phyloP scores from a whole-genome alignment of 1,284 basidiomycete species.

The Inonotus hispidus region DNA sequence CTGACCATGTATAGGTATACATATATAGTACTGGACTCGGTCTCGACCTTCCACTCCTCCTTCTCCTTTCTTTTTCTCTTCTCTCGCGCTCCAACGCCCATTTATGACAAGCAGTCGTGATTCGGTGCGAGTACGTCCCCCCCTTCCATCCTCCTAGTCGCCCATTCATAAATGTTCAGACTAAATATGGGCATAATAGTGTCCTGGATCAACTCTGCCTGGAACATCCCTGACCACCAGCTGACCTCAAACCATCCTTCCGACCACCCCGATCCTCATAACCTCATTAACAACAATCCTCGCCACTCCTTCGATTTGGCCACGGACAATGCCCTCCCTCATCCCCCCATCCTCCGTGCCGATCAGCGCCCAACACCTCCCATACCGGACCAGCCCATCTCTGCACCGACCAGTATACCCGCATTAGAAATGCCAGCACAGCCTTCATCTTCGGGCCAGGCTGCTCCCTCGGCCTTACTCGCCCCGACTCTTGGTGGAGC shows the following conservation, averaged over 20 bases:
- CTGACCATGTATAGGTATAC: neutral
- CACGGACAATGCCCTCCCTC: neutral
- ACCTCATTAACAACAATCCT: constrained; percentile 14
- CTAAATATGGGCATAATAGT: constrained; percentile 20
- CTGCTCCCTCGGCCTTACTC: neutral
- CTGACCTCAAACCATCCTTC: constrained; percentile 7
- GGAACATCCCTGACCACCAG: constrained; percentile 4
- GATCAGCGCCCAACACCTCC: neutral
- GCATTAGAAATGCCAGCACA: neutral
- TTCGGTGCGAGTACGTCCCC: constrained; percentile 13
- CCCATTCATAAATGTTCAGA: constrained; percentile 3
- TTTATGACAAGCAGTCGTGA: constrained; percentile 12
- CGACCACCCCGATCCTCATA: constrained; percentile 11
- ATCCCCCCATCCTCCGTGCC: neutral
- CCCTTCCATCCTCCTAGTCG: neutral
- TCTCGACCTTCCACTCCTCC: neutral
- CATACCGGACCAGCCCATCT: neutral
- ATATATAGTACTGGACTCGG: neutral
- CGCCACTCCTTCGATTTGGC: constrained; percentile 4
- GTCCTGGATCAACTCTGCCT: constrained; percentile 17
- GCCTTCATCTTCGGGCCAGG: neutral
- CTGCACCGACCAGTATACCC: neutral
- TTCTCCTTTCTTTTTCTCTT: no score
- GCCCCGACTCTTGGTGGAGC: neutral
- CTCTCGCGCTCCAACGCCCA: neutral